phyloP scores from a whole-genome alignment of 139 green algal species.

The Coelastrella sp. region DNA sequence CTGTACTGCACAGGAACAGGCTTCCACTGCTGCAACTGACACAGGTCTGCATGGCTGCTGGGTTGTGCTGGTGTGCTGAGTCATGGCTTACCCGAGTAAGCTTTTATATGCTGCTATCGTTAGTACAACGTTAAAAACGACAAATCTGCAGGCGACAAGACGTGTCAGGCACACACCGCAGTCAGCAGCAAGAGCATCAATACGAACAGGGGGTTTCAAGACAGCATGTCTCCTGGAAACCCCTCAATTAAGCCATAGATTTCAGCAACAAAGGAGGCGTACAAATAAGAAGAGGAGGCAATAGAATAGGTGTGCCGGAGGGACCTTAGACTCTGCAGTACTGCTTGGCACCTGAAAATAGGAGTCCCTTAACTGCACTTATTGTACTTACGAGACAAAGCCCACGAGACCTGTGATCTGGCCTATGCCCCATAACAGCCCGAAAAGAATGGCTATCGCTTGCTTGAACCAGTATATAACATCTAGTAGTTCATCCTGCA shows the following conservation, averaged over 20 bases:
- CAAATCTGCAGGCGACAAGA: not conserved
- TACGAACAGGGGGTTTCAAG: not conserved
- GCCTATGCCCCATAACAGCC: slow-evolving; percentile 27
- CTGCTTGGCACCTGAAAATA: not conserved
- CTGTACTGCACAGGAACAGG: too few species aligned
- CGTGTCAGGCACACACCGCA: not conserved
- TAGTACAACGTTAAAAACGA: not conserved
- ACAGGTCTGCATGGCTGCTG: too few species aligned
- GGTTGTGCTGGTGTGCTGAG: not conserved
- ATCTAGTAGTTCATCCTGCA: slow-evolving; percentile 45
- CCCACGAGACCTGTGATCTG: slow-evolving; percentile 24
- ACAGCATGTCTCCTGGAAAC: not conserved
- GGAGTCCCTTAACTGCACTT: not conserved
- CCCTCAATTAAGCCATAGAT: not conserved
- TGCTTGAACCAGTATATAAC: slow-evolving; percentile 40
- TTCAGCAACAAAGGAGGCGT: not conserved
- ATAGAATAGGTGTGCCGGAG: not conserved
- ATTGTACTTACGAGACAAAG: slow-evolving; percentile 9
- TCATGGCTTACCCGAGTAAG: slow-evolving; percentile 20
- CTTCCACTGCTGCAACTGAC: not conserved
- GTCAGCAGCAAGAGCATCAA: not conserved
- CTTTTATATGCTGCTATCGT: slow-evolving; percentile 16
- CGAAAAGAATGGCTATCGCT: not conserved
- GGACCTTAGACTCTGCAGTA: not conserved
- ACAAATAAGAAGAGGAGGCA: not conserved